Base-by-base conservation (phyloP, 2,329 filamentous ascomycete genomes). In the Leptographium galeiforme region DNA sequence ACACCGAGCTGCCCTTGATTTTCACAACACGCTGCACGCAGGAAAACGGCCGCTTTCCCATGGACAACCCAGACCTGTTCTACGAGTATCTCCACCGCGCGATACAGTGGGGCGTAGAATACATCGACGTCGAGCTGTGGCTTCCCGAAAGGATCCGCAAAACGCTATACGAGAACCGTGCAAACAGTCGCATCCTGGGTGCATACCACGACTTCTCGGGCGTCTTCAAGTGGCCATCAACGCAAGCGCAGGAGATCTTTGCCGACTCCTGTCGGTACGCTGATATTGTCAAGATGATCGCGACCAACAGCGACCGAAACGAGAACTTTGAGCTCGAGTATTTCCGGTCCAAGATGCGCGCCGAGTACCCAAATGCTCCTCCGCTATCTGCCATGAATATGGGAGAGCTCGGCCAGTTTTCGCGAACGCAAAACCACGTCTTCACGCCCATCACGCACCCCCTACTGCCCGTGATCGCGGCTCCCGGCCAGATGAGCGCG, bases 301-400 rank as follows among this genome's bases (percentile, higher is more conserved):
- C 85, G 36, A 84, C 90, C 63, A 87, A 89, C 63, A 84, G 82
- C 63, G 84, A 85, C 43, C 82, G 86, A 64, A 87, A 89, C 63
- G 87, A 90, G 61, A 93, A 94, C 67, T 93, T 94, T 63, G 87
- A 94, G 69, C 76, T 94, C 38, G 89, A 94, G 66, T 90, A 90
- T 67, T 94, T 95, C 68, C 82, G 88, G 34, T 89, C 86, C 12
- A 78, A 82, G 58, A 83, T 93, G 64, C 81, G 81, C 62, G 72
- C 77, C 34, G 80, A 84, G 57, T 83, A 85, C 58, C 77, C 84
- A 0, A 75, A 84, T 57, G 74, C 76, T 10, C 87, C 87, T 11
- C 85, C 86, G 1, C 74, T 95, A 38, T 93, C 87, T 2, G 87
- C 85, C 8, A 80, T 94, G 59, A 93, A 93, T 66, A 93, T 93